Evolutionary conservation across 306 rosid genomes (phyloP).

Genomic region (Trichosanthes cucumerina): DNA sequence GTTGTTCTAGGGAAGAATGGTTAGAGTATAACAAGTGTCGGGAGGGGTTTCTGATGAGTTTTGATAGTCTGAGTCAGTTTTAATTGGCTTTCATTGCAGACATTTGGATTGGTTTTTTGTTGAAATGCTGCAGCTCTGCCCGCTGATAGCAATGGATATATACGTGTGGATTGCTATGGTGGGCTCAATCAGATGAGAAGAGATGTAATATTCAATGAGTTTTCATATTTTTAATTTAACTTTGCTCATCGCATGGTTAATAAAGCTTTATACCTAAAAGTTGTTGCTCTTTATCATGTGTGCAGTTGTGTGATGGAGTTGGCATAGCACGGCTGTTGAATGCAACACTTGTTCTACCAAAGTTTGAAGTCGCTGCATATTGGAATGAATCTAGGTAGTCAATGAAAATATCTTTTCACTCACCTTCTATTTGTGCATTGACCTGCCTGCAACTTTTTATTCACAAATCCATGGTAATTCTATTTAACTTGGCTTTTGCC

Average conservation of each 20-base stretch:
- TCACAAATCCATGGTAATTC: background rate
- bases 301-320: slow-evolving; percentile 92
- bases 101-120: slow-evolving; percentile 50
- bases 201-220: slow-evolving; percentile 55
- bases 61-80: slow-evolving; percentile 37
- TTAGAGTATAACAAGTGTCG: background rate
- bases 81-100: slow-evolving; percentile 83
- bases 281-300: slow-evolving; percentile 11
- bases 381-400: slow-evolving; percentile 83
- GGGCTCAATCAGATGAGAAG: slow-evolving; percentile 96
- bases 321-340: slow-evolving; percentile 75
- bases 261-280: slow-evolving; percentile 15
- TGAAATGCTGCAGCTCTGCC: slow-evolving; percentile 77
- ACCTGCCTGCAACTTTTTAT: background rate
- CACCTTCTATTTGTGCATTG: background rate
- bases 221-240: background rate
- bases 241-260: background rate
- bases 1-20: background rate
- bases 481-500: background rate
- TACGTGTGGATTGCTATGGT: slow-evolving; percentile 89
- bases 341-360: slow-evolving; percentile 79
- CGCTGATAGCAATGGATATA: slow-evolving; percentile 58
- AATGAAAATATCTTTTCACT: background rate
- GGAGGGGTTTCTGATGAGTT: slow-evolving; percentile 4
- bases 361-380: slow-evolving; percentile 90